These are phyloP conservation scores for Penicillium coffeae DNA, from an alignment of 495 filamentous ascomycete genomes.

Conservation along the genomic window DNA sequence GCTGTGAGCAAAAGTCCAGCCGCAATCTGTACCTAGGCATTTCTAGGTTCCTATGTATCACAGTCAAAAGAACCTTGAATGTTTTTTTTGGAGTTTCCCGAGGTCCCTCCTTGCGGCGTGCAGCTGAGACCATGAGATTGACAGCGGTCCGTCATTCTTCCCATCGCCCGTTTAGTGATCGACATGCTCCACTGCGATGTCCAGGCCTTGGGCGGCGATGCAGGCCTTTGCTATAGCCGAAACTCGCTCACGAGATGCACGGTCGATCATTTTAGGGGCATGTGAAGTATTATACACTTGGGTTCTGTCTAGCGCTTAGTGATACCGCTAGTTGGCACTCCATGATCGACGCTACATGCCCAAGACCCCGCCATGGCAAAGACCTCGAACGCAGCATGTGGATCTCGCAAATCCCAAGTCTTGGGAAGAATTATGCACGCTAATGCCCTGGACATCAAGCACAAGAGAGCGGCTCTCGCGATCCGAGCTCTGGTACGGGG, in stretches of 20 bases:
- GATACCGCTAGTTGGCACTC: background rate
- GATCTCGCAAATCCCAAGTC: background rate
- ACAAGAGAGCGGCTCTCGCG: no score
- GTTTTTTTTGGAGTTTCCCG: no score
- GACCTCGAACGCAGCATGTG: background rate
- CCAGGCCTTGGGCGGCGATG: background rate
- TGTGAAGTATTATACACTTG: slow-evolving; percentile 5
- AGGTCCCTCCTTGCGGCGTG: slow-evolving; percentile 15
- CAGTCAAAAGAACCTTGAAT: background rate
- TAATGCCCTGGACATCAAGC: no score
- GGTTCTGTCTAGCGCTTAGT: background rate
- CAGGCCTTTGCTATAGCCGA: no score
- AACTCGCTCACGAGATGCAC: no score
- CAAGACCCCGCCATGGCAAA: no score
- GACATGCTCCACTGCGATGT: slow-evolving; percentile 8
- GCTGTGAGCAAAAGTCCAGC: no score
- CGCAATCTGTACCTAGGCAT: no score
- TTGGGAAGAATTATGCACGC: no score
- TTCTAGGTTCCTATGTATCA: no score
- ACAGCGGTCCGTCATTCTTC: slow-evolving; percentile 18
- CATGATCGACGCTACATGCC: background rate
- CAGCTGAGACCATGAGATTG: slow-evolving; percentile 11
- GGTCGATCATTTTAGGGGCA: slow-evolving; percentile 23
- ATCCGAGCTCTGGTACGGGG: no score
- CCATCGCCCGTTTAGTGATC: slow-evolving; percentile 23